phyloP scores from a whole-genome alignment of 2,329 filamentous ascomycete species.

The Xylariales sp. region DNA sequence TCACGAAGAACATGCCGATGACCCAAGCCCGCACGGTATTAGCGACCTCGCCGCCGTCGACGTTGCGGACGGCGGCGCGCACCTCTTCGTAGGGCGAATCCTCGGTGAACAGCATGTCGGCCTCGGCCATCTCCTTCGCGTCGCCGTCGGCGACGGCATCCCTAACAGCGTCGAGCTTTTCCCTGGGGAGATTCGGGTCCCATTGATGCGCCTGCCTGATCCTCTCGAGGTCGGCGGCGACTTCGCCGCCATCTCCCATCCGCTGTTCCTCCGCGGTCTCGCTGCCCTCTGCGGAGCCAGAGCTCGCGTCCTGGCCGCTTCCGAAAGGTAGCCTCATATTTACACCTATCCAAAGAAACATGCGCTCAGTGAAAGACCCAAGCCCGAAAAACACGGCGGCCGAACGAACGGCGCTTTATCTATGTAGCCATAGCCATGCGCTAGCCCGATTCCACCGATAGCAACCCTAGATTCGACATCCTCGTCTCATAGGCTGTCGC shows the following conservation, averaged over 20 bases:
- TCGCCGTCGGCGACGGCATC: constrained; percentile 50
- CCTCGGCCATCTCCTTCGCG: constrained; percentile 48
- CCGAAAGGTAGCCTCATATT: constrained; percentile 31
- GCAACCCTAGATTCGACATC: constrained; percentile 6
- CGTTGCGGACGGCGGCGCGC: constrained; percentile 58
- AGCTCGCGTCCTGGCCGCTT: constrained; percentile 25
- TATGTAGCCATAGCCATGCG: constrained; percentile 3
- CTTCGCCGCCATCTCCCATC: constrained; percentile 40
- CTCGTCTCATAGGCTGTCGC: constrained; percentile 24
- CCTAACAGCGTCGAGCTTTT: constrained; percentile 50
- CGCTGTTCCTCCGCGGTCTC: constrained; percentile 34
- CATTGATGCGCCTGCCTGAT: constrained; percentile 51
- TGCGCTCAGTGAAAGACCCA: background rate
- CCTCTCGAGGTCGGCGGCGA: constrained; percentile 47
- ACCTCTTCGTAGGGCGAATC: constrained; percentile 56
- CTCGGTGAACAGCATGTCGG: constrained; percentile 50
- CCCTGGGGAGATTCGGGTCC: constrained; percentile 51
- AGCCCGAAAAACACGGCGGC: background rate
- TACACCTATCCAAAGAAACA: background rate
- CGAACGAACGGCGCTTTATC: constrained; percentile 10
- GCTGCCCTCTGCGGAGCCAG: constrained; percentile 32
- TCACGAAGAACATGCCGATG: constrained; percentile 58
- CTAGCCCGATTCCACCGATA: constrained; percentile 27
- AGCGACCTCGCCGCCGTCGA: constrained; percentile 56
- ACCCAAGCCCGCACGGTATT: constrained; percentile 60